These are phyloP conservation scores for Hypoxylon lienhwacheense DNA, from an alignment of 495 filamentous ascomycete species.

Conservation along the genomic window DNA sequence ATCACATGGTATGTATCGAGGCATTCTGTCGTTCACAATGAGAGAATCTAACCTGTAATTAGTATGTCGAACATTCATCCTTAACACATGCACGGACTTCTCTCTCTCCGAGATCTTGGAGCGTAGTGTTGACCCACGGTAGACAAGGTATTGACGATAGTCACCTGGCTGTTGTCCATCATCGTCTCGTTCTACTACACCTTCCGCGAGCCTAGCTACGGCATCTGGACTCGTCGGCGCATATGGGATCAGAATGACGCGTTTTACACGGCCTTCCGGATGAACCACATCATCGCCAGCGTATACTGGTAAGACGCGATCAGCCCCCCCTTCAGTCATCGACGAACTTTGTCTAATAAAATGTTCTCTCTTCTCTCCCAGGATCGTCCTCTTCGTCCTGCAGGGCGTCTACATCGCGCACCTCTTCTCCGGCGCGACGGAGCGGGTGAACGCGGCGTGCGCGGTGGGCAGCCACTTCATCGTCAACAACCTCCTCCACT, in stretches of 20 bases:
- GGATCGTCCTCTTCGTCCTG: constrained; percentile 72
- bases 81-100: background rate
- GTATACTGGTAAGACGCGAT: constrained; percentile 70
- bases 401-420: constrained; percentile 76
- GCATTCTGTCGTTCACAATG: background rate
- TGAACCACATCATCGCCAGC: constrained; percentile 67
- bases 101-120: background rate
- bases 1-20: constrained; percentile 37
- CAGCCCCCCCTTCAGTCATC: too few relatives aligned
- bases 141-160: constrained; percentile 67
- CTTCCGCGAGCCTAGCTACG: constrained; percentile 61
- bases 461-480: constrained; percentile 84
- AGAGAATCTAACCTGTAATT: background rate
- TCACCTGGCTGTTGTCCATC: constrained; percentile 73
- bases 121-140: constrained; percentile 34
- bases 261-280: constrained; percentile 71
- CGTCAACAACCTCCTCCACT: constrained; percentile 76
- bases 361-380: constrained; percentile 30
- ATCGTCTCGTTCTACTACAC: constrained; percentile 71
- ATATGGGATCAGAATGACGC: constrained; percentile 72
- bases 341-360: constrained; percentile 5
- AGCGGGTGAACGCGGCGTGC: constrained; percentile 66
- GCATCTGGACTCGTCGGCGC: constrained; percentile 52
- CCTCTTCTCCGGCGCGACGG: constrained; percentile 67
- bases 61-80: constrained; percentile 9